phyloP scores from a whole-genome alignment of 345 rosid species.

The Brassica rapa region DNA sequence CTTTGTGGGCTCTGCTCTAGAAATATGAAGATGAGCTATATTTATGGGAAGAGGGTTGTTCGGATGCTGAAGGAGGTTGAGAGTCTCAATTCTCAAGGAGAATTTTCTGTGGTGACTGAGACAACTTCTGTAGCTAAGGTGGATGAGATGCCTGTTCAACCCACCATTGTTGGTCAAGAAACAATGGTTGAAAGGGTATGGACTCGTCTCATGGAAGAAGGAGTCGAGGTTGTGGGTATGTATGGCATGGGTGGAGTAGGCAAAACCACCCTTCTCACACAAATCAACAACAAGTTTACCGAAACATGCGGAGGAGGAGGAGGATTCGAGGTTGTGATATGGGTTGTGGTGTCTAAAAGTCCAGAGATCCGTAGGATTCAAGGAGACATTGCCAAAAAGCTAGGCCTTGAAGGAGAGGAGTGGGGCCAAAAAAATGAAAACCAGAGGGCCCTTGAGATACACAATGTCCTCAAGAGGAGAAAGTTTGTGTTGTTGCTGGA shows the following conservation, averaged over 20 bases:
- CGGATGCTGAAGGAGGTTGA: neutral
- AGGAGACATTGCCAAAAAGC: no score
- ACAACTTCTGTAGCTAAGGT: neutral
- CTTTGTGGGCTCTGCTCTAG: neutral
- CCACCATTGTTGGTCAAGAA: neutral
- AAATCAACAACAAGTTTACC: neutral
- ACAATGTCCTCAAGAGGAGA: no score
- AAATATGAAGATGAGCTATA: neutral
- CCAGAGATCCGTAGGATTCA: no score
- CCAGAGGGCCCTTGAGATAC: no score
- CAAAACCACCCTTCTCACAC: neutral
- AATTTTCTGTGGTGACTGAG: neutral
- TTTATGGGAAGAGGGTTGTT: neutral
- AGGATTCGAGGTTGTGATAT: neutral
- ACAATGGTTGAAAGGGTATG: neutral
- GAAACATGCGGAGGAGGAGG: neutral
- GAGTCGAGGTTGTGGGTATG: neutral
- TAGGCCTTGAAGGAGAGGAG: no score
- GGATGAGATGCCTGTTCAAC: neutral
- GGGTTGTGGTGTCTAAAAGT: no score
- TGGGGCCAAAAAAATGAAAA: no score
- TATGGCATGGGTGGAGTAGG: neutral
- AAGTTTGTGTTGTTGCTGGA: no score
- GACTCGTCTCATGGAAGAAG: neutral
- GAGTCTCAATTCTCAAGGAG: neutral